Percentiles rank a stretch among this genome's conserved stretches.
phyloP scores from a whole-genome alignment of 768 basidiomycete genomes.

The Tylopilus felleus region DNA sequence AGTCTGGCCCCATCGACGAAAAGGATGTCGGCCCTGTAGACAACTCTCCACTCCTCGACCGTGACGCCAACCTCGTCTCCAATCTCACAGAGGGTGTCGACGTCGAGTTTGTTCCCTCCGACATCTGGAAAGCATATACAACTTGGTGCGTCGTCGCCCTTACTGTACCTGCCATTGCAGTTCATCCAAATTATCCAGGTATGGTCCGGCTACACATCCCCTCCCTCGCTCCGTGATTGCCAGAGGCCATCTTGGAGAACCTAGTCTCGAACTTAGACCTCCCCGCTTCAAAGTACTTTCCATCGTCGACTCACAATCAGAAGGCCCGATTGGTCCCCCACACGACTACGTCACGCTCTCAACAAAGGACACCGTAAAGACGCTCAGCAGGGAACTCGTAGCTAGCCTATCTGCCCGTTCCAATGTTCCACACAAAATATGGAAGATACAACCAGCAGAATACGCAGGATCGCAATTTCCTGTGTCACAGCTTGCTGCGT shows the following conservation, averaged over 20 bases:
- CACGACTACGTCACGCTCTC: conserved; percentile 47
- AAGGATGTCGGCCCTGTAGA: conserved; percentile 70
- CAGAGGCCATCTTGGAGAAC: conserved; percentile 48
- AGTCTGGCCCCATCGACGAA: conserved; percentile 60
- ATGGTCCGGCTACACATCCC: conserved; percentile 54
- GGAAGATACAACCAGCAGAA: conserved; percentile 50
- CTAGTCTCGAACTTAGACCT: conserved; percentile 70
- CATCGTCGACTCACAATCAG: conserved; percentile 32
- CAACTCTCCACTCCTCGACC: conserved; percentile 63
- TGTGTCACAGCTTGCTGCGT: conserved; percentile 19
- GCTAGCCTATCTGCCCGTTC: conserved; percentile 33
- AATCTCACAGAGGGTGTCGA: conserved; percentile 60
- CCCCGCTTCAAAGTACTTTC: conserved; percentile 57
- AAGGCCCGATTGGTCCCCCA: conserved; percentile 27
- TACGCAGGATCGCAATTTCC: conserved; percentile 31
- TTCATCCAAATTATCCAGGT: conserved; percentile 48
- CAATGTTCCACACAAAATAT: conserved; percentile 52
- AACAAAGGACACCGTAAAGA: conserved; percentile 45
- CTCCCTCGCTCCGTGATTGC: conserved; percentile 67
- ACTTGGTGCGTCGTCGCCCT: conserved; percentile 45
- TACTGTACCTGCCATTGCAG: background rate
- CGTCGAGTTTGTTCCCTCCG: conserved; percentile 70
- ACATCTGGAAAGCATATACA: conserved; percentile 65
- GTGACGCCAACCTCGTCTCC: conserved; percentile 41
- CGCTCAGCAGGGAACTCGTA: conserved; percentile 42